Base-by-base conservation (phyloP, 441 rosid genomes). In the Adansonia grandidieri region DNA sequence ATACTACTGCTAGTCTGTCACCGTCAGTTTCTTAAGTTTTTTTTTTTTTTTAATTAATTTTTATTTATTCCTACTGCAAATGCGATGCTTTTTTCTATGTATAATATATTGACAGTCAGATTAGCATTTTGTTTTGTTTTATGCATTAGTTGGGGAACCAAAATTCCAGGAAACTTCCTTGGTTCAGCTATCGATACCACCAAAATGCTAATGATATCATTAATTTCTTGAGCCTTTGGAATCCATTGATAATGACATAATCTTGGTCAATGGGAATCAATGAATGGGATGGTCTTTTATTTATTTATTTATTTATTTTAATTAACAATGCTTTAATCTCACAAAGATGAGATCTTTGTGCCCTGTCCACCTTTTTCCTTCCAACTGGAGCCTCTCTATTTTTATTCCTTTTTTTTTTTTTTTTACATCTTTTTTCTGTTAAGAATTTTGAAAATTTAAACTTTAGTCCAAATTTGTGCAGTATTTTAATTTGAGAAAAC, bases 131-230 rank as follows among this genome's bases (percentile, higher is more conserved):
- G 7, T n/a, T 54, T 15, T n/a, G 8, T 44, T 44, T n/a, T 15
- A 37, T 37, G 42, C 0, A 37, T 37, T 6, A 37, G 11, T 64
- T 6, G 69, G 69, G 15, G 20, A 60, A 32, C 65, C 10, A 60
- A 37, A 58, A 15, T 64, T 64, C 69, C 69, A 40, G 48, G 69
- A 64, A 64, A 40, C 48, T 64, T 64, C 48, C 69, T 64, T 32
- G 9, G 2, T 64, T 64, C 15, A 14, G 47, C 47, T 64, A 47
- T 19, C 63, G 8, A 9, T 22, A 14, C 42, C 9, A 57, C 5
- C 11, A 3, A 14, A 15, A 53, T 53, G 8, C 9, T 10, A 9
- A 1, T 37, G 69, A 5, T 24, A 32, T 28, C 17, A 24, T 28
- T 1, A 6, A 28, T 62, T 28, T 13, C 5, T 56, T 0, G 22